A percentile compares a stretch with the other conserved stretches of the same genome.
phyloP scores from a whole-genome alignment of 75 land plant species.

The Sequoiadendron giganteum region DNA sequence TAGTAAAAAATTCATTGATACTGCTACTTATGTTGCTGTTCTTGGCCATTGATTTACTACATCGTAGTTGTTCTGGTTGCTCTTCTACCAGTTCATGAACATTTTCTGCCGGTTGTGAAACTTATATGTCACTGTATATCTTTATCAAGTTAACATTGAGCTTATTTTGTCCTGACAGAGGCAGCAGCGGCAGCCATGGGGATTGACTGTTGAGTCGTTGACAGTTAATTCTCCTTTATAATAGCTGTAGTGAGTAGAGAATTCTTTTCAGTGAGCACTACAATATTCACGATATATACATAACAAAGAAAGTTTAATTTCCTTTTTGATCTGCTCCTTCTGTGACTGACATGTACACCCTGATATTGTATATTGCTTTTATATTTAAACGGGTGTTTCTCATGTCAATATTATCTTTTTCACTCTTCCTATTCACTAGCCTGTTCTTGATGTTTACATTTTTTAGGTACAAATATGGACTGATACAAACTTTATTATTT shows the following conservation, averaged over 20 bases:
- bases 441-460: not conserved
- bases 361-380: not conserved
- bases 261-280: not conserved
- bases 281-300: not conserved
- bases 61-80: not conserved
- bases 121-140: not conserved
- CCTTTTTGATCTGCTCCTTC: not conserved
- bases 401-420: not conserved
- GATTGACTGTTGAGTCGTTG: not conserved
- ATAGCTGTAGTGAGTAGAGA: not conserved
- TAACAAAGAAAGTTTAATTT: not conserved
- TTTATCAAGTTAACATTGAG: not conserved
- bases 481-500: not conserved
- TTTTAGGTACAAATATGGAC: conserved; percentile 1
- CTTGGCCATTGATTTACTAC: not conserved
- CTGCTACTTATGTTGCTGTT: not conserved
- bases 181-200: not conserved
- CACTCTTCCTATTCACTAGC: not conserved
- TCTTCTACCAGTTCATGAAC: not conserved
- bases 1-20: not conserved
- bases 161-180: not conserved
- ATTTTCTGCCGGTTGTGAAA: not conserved
- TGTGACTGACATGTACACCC: not conserved
- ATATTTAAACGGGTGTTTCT: not conserved
- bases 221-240: not conserved